A percentile compares a stretch with the other conserved stretches of the same genome.
phyloP scores from a whole-genome alignment of 768 basidiomycete species.

The Russula lepida region DNA sequence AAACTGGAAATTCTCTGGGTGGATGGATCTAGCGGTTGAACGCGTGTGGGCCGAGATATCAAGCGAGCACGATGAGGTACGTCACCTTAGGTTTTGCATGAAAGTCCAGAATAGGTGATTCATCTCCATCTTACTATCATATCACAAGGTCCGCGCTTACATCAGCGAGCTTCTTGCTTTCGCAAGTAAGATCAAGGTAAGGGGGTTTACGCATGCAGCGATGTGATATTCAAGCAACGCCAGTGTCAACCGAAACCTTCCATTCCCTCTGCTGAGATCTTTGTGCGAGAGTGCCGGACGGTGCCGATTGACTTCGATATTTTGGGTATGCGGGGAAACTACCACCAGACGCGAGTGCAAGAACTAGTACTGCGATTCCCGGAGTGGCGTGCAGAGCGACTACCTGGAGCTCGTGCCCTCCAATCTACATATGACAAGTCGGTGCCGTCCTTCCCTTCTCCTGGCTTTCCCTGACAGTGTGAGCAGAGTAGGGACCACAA shows the following conservation, averaged over 20 bases:
- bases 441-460: constrained; percentile 16
- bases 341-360: constrained; percentile 49
- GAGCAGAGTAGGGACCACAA: constrained; percentile 49
- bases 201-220: neutral
- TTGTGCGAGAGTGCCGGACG: constrained; percentile 59
- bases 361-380: constrained; percentile 58
- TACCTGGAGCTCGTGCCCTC: constrained; percentile 69
- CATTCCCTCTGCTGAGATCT: constrained; percentile 47
- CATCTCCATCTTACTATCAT: neutral
- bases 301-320: constrained; percentile 54
- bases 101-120: neutral
- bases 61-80: constrained; percentile 73
- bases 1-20: constrained; percentile 72
- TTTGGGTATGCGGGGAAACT: constrained; percentile 61
- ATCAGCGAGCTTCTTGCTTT: constrained; percentile 69
- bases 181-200: constrained; percentile 63
- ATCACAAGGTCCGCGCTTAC: constrained; percentile 54
- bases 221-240: constrained; percentile 5
- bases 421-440: constrained; percentile 82
- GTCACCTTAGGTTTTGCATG: constrained; percentile 20
- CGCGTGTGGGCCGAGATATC: constrained; percentile 63
- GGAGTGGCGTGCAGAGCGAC: constrained; percentile 59
- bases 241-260: constrained; percentile 64
- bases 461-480: neutral
- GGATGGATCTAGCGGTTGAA: constrained; percentile 60